These are phyloP conservation scores for Rhodamnia rubescens DNA, from an alignment of 345 rosid species.

Conservation along the genomic window DNA sequence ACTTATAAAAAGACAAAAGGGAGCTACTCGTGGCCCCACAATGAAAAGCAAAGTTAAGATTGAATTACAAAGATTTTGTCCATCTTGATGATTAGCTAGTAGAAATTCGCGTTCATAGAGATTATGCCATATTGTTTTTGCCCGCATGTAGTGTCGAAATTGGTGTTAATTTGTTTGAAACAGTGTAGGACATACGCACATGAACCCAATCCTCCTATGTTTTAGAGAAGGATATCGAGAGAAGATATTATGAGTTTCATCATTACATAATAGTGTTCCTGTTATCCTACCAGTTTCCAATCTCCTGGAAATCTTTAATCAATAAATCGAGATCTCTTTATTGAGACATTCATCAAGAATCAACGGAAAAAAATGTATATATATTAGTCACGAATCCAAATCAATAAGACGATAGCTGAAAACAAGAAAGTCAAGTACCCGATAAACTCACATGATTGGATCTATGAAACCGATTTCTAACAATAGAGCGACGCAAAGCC, in stretches of 20 bases:
- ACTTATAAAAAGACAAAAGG: too few relatives aligned
- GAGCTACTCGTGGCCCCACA: too few relatives aligned
- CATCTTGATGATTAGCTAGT: fast-evolving
- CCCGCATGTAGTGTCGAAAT: fast-evolving
- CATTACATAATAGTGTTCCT: too few relatives aligned
- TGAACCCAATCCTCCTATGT: background rate
- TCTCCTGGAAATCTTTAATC: background rate
- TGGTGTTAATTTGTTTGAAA: background rate
- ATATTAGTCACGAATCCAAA: background rate
- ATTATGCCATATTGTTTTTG: background rate
- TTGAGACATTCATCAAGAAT: background rate
- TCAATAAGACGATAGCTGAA: background rate
- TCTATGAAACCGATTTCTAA: fast-evolving
- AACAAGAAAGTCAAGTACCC: background rate
- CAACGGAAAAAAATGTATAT: background rate
- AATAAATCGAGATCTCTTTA: background rate
- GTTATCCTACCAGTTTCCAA: background rate
- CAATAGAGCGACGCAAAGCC: background rate
- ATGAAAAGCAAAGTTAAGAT: too few relatives aligned
- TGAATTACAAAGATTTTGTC: background rate
- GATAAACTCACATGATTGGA: background rate
- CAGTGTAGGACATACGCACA: fast-evolving
- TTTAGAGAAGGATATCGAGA: background rate
- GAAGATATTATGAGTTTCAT: background rate
- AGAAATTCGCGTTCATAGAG: background rate